Base-by-base conservation (phyloP, 2,329 filamentous ascomycete genomes). In the Tolypocladium nubicola region DNA sequence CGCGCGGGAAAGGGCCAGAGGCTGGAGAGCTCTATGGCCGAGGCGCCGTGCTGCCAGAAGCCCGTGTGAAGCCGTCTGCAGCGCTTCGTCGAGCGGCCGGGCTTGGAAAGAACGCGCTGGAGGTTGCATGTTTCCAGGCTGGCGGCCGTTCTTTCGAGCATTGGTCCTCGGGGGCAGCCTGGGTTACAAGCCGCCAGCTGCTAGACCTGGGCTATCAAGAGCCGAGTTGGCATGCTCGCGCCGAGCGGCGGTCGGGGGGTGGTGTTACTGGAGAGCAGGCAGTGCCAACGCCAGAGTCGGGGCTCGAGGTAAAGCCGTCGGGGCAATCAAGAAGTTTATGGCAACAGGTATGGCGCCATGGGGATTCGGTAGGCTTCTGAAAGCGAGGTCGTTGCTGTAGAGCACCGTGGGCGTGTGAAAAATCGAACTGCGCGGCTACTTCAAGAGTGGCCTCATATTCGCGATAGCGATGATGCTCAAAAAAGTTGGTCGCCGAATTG, bases 111-210 rank as follows among this genome's bases (percentile, higher is more conserved):
- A 60, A 80, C 74, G 69, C 79, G 75, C 68, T 79, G 78, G 67
- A 83, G 72, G 63, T 74, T 74, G 72, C 78, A 78, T 69, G 79
- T 76, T 76, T 83, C 81, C 70, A 83, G 70, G 68, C 73, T 75
- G 60, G 76, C 75, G 45, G 79, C 78, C 57, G 80, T 80, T 75
- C 79, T 78, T 74, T 83, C 80, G 65, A 83, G 77, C 79, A 83
- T 82, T 69, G 72, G 74, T 56, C 59, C 58, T 57, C 55, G 53
- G 58, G 38, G 52, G 58, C 26, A 57, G 38, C 26, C 55, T 54
- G 50, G 26, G 13, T 13, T 33, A 49, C 39, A 52, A 54, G 56
- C 38, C 8, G 41, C 56, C 53, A 47, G 57, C 49, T 57, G 55
- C 63, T 65, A 64, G 37, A 59, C 59, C 54, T 54, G 56, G 53